phyloP scores from a whole-genome alignment of 768 basidiomycete genomes.

The Russula foetens region DNA sequence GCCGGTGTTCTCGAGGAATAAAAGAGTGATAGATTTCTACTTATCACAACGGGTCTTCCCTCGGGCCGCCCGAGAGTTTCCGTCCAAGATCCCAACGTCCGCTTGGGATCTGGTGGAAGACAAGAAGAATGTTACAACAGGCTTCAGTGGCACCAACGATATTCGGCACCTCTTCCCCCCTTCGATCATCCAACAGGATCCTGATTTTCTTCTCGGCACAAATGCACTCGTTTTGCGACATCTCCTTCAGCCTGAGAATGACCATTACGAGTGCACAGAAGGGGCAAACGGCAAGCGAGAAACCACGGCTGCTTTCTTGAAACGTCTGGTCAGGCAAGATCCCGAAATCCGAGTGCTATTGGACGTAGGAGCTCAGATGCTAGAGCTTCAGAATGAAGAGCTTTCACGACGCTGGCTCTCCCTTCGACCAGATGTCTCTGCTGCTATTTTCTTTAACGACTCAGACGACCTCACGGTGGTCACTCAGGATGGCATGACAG shows the following conservation, averaged over 20 bases:
- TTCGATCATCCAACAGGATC: slow-evolving; percentile 31
- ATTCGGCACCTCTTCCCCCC: slow-evolving; percentile 29
- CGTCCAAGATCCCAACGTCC: no score
- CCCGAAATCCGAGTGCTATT: slow-evolving; percentile 33
- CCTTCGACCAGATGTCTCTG: slow-evolving; percentile 24
- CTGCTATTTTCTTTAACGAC: slow-evolving; percentile 33
- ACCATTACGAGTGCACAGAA: slow-evolving; percentile 21
- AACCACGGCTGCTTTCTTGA: slow-evolving; percentile 24
- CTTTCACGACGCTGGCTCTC: slow-evolving; percentile 36
- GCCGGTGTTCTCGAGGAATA: slow-evolving; percentile 32
- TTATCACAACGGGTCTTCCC: slow-evolving; percentile 42
- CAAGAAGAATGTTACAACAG: no score
- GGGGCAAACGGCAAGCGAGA: slow-evolving; percentile 2
- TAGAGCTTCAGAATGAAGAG: slow-evolving; percentile 36
- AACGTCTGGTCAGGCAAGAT: slow-evolving; percentile 27
- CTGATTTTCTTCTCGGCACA: slow-evolving; percentile 28
- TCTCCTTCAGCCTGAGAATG: slow-evolving; percentile 36
- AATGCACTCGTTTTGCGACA: no score
- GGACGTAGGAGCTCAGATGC: no score
- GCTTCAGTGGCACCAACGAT: no score
- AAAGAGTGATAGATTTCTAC: slow-evolving; percentile 38
- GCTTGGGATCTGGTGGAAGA: no score
- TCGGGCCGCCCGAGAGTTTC: slow-evolving; percentile 41
- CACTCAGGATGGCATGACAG: slow-evolving; percentile 29
- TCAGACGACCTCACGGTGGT: slow-evolving; percentile 30